phyloP scores from a whole-genome alignment of 257 asterid species.

The Asclepias syriaca region DNA sequence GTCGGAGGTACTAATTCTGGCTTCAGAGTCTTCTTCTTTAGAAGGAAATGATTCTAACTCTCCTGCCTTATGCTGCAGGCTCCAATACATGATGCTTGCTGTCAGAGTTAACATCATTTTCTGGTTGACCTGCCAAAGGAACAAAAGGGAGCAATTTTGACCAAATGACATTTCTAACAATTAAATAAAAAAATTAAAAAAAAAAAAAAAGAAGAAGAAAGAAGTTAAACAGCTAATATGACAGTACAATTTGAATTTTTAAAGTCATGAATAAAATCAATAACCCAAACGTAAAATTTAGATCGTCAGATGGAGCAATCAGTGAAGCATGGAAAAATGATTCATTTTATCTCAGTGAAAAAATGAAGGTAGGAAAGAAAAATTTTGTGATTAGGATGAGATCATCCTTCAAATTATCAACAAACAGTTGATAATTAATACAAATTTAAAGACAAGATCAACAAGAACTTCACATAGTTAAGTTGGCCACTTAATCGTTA shows the following conservation, averaged over 20 bases:
- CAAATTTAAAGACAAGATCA: background rate
- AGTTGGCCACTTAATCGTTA: background rate
- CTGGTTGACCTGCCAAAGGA: conserved; percentile 61
- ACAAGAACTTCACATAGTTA: background rate
- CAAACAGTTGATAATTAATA: background rate
- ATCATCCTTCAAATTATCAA: background rate
- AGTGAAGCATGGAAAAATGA: too few relatives aligned
- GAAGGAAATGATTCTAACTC: conserved; percentile 20
- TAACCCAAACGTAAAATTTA: too few relatives aligned
- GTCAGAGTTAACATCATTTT: conserved; percentile 76
- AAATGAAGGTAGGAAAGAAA: background rate
- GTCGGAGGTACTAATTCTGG: background rate
- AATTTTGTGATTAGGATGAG: background rate
- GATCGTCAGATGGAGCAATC: background rate
- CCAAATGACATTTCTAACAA: background rate
- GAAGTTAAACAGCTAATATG: too few relatives aligned
- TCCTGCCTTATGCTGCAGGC: conserved; percentile 44
- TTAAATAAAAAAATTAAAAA: too few relatives aligned
- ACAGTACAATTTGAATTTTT: background rate
- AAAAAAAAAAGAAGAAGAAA: too few relatives aligned
- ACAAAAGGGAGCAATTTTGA: background rate
- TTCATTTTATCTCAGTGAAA: background rate
- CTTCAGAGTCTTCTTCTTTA: conserved; percentile 7
- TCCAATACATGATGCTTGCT: conserved; percentile 90
- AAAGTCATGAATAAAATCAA: background rate